Evolutionary conservation across 1,284 basidiomycete species (phyloP).

Genomic region (Leccinum subrobustum): DNA sequence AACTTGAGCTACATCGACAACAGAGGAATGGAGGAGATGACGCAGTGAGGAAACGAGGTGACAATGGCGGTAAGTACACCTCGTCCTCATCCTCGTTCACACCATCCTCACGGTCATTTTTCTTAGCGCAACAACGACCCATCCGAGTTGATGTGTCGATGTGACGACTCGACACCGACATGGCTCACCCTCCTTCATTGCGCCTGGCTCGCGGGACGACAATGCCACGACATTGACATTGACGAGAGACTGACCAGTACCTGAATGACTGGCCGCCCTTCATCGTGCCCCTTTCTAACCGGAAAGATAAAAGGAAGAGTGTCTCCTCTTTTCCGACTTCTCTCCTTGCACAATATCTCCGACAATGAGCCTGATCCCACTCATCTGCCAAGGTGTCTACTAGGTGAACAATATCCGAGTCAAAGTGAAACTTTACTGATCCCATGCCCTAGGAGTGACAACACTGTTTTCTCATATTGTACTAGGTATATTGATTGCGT

Average conservation of each 20-base stretch:
- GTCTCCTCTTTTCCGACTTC: neutral
- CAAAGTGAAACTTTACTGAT: constrained; percentile 5
- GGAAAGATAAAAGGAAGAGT: neutral
- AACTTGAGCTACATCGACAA: too few relatives aligned
- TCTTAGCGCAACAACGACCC: too few relatives aligned
- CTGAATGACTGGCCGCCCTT: neutral
- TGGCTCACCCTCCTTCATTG: too few relatives aligned
- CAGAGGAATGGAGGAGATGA: too few relatives aligned
- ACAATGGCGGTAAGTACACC: too few relatives aligned
- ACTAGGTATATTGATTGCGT: constrained; percentile 30
- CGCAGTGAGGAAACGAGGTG: too few relatives aligned
- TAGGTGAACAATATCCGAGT: constrained; percentile 19
- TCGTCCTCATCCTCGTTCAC: too few relatives aligned
- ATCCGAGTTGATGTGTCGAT: too few relatives aligned
- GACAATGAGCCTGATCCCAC: constrained; percentile 21
- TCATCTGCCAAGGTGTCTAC: constrained; percentile 20
- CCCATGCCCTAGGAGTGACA: constrained; percentile 16
- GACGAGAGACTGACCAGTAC: neutral
- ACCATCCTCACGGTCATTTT: too few relatives aligned
- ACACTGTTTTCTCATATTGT: constrained; percentile 37
- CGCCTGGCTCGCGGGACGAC: too few relatives aligned
- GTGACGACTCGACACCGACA: too few relatives aligned
- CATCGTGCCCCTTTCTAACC: neutral
- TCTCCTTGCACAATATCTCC: neutral
- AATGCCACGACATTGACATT: too few relatives aligned